Percentiles rank a stretch among this genome's conserved stretches.
Evolutionary conservation across 2,329 filamentous ascomycete species (phyloP).

Genomic region (Ophiostoma pallidulum): DNA sequence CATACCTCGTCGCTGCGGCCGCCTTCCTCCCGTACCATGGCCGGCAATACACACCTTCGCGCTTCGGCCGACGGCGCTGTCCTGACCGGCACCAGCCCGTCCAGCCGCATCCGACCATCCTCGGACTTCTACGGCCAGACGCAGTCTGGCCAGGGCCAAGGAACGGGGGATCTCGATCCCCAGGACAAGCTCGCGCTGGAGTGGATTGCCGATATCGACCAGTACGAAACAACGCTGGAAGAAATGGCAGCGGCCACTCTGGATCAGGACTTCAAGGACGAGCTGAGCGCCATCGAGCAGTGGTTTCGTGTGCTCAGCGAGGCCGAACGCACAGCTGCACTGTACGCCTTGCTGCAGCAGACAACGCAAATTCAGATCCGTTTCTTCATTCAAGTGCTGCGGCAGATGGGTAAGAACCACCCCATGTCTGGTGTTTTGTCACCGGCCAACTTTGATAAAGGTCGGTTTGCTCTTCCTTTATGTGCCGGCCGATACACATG

Average conservation of each 20-base stretch:
- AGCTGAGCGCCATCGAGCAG: slow-evolving; percentile 96
- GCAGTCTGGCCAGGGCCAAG: slow-evolving; percentile 58
- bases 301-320: slow-evolving; percentile 98
- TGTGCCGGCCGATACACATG: not conserved
- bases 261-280: slow-evolving; percentile 99
- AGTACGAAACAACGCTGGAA: slow-evolving; percentile 96
- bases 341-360: slow-evolving; percentile 94
- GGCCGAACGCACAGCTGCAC: slow-evolving; percentile 86
- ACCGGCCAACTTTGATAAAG: slow-evolving; percentile 93
- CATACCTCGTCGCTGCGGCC: slow-evolving; percentile 75
- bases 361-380: slow-evolving; percentile 98
- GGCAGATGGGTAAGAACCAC: slow-evolving; percentile 98
- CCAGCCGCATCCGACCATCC: slow-evolving; percentile 79
- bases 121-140: slow-evolving; percentile 87
- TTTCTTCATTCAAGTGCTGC: slow-evolving; percentile 97
- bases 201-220: slow-evolving; percentile 98
- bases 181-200: slow-evolving; percentile 93
- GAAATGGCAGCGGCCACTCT: slow-evolving; percentile 99
- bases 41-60: slow-evolving; percentile 70
- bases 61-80: slow-evolving; percentile 94
- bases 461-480: slow-evolving; percentile 33
- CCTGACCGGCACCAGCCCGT: slow-evolving; percentile 54
- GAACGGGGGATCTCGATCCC: slow-evolving; percentile 63
- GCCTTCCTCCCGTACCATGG: slow-evolving; percentile 67
- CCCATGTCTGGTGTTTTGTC: slow-evolving; percentile 94